phyloP scores from a whole-genome alignment of 2,329 filamentous ascomycete species.

The Rutstroemia sp. region DNA sequence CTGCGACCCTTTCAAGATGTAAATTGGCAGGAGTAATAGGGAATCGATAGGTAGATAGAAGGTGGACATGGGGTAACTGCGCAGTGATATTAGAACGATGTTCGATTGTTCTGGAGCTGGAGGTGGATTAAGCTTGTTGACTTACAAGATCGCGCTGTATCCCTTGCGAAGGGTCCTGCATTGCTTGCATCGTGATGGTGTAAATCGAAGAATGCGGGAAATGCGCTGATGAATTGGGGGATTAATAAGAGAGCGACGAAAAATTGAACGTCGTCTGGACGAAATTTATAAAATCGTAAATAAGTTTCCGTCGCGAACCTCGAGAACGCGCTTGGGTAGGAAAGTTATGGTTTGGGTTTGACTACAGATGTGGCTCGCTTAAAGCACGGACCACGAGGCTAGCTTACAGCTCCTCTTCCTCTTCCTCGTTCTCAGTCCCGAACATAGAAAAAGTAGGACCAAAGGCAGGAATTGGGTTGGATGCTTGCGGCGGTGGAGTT shows the following conservation, averaged over 20 bases:
- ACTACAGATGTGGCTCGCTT: background rate
- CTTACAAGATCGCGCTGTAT: slow-evolving; percentile 38
- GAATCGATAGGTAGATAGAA: slow-evolving; percentile 78
- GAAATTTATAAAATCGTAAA: background rate
- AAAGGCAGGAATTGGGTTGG: too few relatives aligned
- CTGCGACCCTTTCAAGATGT: slow-evolving; percentile 68
- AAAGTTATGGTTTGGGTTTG: background rate
- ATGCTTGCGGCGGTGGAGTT: too few relatives aligned
- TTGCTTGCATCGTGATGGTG: slow-evolving; percentile 17
- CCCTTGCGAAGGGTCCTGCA: slow-evolving; percentile 38
- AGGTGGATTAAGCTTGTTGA: slow-evolving; percentile 11
- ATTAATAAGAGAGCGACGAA: background rate
- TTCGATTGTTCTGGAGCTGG: slow-evolving; percentile 4
- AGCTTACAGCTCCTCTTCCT: background rate
- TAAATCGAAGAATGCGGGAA: background rate
- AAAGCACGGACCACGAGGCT: background rate
- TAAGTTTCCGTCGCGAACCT: background rate
- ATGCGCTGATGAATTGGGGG: background rate
- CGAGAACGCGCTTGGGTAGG: background rate
- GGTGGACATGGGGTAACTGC: slow-evolving; percentile 62
- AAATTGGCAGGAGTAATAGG: slow-evolving; percentile 60
- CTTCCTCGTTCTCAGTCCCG: too few relatives aligned
- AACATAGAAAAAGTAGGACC: too few relatives aligned
- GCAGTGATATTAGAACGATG: slow-evolving; percentile 11
- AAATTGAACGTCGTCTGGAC: background rate